Conservation (phyloP, 2,329 filamentous ascomycete genomes). For the Microdochium trichocladiopsis region DNA sequence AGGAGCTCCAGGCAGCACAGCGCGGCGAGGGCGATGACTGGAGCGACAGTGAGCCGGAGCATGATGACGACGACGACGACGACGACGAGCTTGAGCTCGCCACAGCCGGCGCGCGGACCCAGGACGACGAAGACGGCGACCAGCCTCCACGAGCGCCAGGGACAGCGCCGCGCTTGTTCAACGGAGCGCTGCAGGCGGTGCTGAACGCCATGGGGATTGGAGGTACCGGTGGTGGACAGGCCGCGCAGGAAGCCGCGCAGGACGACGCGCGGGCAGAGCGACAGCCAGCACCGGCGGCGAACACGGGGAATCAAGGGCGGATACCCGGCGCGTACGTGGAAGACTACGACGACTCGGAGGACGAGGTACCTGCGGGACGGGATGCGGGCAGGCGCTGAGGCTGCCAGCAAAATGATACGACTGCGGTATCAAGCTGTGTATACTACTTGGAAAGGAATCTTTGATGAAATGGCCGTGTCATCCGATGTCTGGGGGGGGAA, state of each 20-base stretch:
- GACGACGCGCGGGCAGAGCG: constrained; percentile 8
- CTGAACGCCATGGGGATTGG: background rate
- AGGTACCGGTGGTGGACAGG: constrained; percentile 5
- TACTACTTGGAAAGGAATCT: no score
- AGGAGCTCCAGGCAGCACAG: background rate
- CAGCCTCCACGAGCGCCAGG: constrained; percentile 4
- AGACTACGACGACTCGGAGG: constrained; percentile 10
- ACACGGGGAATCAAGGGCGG: no score
- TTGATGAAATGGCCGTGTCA: background rate
- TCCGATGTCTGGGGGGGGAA: no score
- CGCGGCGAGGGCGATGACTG: background rate
- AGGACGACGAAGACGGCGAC: background rate
- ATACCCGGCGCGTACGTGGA: constrained; percentile 16
- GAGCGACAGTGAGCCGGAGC: constrained; percentile 6
- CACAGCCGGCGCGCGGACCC: no score
- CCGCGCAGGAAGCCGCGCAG: constrained; percentile 11
- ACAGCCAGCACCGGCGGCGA: no score
- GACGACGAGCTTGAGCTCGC: constrained; percentile 3
- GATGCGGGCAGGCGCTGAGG: constrained; percentile 1
- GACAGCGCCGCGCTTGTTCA: constrained; percentile 18
- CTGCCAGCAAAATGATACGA: background rate
- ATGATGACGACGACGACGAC: constrained; percentile 5
- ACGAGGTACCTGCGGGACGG: constrained; percentile 12
- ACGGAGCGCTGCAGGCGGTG: constrained; percentile 8
- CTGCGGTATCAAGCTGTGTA: no score